Conservation (phyloP, 257 asterid genomes). For the Nicotiana sylvestris region DNA sequence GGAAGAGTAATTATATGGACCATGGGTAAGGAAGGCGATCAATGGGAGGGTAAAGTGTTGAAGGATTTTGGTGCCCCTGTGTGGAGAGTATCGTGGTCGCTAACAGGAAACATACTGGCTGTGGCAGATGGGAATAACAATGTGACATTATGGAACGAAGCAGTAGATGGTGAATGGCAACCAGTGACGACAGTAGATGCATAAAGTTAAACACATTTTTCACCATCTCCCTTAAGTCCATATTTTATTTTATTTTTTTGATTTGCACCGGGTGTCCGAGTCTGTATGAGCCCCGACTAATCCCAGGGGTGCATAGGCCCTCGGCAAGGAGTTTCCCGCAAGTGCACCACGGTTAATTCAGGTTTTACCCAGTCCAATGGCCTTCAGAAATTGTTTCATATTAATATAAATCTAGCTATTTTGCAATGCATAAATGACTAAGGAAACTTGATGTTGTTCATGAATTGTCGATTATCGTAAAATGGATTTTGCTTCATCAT, state of each 20-base stretch:
- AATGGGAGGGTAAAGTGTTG: conserved; percentile 56
- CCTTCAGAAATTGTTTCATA: neutral
- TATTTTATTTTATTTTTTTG: neutral
- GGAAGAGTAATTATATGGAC: conserved; percentile 60
- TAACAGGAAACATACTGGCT: conserved; percentile 64
- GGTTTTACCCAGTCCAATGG: no score
- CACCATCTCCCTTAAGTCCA: neutral
- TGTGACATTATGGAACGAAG: conserved; percentile 68
- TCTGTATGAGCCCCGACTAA: no score
- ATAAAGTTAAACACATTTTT: conserved; percentile 9
- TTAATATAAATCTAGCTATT: neutral
- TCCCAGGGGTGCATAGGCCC: no score
- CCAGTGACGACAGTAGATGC: conserved; percentile 51
- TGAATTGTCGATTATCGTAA: neutral
- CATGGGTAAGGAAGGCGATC: conserved; percentile 46
- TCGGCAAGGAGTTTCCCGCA: no score
- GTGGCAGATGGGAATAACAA: conserved; percentile 60
- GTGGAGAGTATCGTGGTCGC: conserved; percentile 74
- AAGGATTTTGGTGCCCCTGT: conserved; percentile 55
- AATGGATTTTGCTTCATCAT: neutral
- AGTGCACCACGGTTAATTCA: no score
- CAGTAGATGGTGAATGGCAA: conserved; percentile 62
- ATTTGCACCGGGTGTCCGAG: no score
- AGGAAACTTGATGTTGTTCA: neutral
- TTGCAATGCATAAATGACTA: neutral